Evolutionary conservation across 192 early-diverging fungal species (phyloP).

Genomic region (Glomus cerebriforme): DNA sequence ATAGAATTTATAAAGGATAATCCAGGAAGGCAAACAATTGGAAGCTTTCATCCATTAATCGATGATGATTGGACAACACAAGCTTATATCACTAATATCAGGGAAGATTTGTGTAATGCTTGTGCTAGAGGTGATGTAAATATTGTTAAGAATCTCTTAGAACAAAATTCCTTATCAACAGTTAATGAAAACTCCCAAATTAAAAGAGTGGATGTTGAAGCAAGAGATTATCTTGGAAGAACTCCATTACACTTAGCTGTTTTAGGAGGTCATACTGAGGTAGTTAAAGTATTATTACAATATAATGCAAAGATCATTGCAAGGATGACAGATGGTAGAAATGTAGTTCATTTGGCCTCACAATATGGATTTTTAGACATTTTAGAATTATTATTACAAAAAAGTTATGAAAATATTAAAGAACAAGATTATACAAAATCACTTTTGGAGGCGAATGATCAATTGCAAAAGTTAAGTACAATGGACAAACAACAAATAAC

Average conservation of each 20-base stretch:
- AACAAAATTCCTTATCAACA: background rate
- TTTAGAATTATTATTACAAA: background rate
- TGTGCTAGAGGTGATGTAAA: background rate
- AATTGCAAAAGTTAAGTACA: too few species aligned
- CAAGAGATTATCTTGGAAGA: conserved; percentile 23
- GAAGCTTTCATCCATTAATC: background rate
- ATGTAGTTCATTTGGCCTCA: conserved; percentile 3
- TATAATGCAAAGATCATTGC: conserved; percentile 1
- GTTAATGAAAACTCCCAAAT: background rate
- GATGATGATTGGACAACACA: conserved; percentile 5
- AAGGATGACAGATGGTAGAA: conserved; percentile 10
- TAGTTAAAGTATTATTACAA: background rate
- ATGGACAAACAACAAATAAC: too few species aligned
- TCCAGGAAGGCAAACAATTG: background rate
- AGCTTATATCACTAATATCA: conserved; percentile 3
- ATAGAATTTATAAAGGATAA: conserved; percentile 1
- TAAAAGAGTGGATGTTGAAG: background rate
- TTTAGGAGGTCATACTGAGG: background rate
- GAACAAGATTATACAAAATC: background rate
- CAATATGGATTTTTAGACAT: conserved; percentile 5
- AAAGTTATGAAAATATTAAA: conserved; percentile 1
- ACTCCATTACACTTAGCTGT: conserved; percentile 24
- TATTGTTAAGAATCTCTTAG: background rate
- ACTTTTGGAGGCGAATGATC: background rate
- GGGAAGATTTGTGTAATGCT: conserved; percentile 14